Evolutionary conservation across 345 rosid genomes (phyloP).

Genomic region (Eucalyptus curtisii): DNA sequence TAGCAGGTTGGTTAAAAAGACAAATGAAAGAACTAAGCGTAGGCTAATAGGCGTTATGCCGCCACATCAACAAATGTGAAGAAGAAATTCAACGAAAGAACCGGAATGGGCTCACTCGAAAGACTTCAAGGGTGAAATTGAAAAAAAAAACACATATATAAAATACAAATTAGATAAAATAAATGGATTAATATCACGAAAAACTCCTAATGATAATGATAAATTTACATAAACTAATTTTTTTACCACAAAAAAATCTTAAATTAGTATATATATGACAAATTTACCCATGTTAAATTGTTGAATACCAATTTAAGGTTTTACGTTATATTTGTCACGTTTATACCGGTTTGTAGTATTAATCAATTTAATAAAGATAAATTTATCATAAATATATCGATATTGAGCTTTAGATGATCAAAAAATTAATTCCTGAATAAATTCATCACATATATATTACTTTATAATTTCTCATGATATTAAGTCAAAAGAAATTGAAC

Average conservation of each 20-base stretch:
- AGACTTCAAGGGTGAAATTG: neutral
- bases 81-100: neutral
- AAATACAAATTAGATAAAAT: neutral
- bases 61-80: neutral
- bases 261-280: rapidly evolving
- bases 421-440: rapidly evolving
- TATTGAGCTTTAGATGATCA: rapidly evolving
- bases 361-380: no score
- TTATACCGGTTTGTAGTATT: no score
- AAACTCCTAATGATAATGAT: no score
- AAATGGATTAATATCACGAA: neutral
- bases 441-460: rapidly evolving
- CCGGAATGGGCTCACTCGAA: neutral
- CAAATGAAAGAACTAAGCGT: neutral
- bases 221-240: no score
- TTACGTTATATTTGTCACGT: no score
- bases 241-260: no score
- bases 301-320: rapidly evolving
- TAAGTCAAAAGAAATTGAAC: neutral
- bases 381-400: rapidly evolving
- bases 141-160: neutral
- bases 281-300: rapidly evolving
- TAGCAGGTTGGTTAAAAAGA: neutral
- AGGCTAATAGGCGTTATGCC: neutral
- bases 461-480: no score